Evolutionary conservation across 345 rosid species (phyloP).

Genomic region (Turritis glabra): DNA sequence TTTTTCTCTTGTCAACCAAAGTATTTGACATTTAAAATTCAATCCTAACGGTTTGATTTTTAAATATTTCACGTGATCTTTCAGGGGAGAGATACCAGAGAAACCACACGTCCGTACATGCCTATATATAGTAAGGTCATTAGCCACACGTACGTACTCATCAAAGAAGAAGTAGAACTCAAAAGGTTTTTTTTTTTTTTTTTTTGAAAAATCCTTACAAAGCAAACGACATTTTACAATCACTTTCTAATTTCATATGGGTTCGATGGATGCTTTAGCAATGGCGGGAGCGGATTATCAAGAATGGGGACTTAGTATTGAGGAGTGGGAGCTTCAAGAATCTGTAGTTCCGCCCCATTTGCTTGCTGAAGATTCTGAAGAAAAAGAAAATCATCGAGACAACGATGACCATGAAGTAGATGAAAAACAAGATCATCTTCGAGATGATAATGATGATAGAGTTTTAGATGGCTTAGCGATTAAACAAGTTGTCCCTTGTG

Average conservation of each 20-base stretch:
- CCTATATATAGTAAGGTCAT: constrained; percentile 22
- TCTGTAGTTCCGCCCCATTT: constrained; percentile 37
- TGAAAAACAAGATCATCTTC: not conserved
- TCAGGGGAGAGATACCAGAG: not conserved
- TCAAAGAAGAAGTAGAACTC: not conserved
- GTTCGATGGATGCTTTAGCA: constrained; percentile 50
- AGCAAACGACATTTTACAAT: constrained; percentile 5
- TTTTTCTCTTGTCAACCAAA: not conserved
- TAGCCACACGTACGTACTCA: constrained; percentile 25
- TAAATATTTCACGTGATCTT: constrained; percentile 24
- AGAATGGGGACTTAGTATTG: constrained; percentile 38
- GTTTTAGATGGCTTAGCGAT: not conserved
- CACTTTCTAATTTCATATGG: constrained; percentile 2
- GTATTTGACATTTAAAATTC: constrained; percentile 13
- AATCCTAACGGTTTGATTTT: constrained; percentile 22
- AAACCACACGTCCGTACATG: constrained; percentile 11
- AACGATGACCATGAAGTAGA: not conserved
- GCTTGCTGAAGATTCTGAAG: constrained; percentile 27
- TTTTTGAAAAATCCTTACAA: too few relatives aligned
- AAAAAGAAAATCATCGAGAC: not conserved
- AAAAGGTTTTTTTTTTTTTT: too few relatives aligned
- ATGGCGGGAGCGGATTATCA: constrained; percentile 47
- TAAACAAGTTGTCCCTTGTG: constrained; percentile 11
- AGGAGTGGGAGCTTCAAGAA: constrained; percentile 45
- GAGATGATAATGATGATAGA: constrained; percentile 6